Base-by-base conservation (phyloP, 2,329 filamentous ascomycete species). In the Aspergillus aculeatus region DNA sequence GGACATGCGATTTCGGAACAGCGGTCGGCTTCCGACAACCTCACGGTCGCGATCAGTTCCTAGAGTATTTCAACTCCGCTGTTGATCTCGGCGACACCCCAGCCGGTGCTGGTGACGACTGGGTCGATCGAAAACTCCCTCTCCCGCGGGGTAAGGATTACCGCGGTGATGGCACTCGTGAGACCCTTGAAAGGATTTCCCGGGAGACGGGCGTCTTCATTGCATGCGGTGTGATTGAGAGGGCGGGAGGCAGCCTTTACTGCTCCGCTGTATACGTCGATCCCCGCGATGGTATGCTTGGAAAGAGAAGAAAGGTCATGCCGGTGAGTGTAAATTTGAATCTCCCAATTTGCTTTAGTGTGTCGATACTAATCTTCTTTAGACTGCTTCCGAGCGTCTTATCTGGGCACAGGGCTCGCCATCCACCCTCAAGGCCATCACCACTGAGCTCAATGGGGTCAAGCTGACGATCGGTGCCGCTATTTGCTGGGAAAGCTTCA, bases 401-500 rank as follows among this genome's bases (percentile, higher is more conserved):
- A 85, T 96, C 60, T 97, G 93, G 93, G 92, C 90, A 0, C 91
- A 96, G 73, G 93, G 92, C 47, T 89, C 87, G 2, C 86, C 93
- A 0, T 85, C 85, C 0, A 95, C 91, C 3, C 83, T 97, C 29
- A 86, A 86, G 63, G 93, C 92, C 3, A 86, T 96, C 1, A 89
- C 86, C 26, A 92, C 92, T 1, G 85, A 82, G 24, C 92, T 97
- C 73, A 88, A 89, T 62, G 92, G 91, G 53, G 85, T 92, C 2
- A 87, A 86, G 64, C 78, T 97, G 61, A 94, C 91, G 58, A 84
- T 97, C 61, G 93, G 89, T 0, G 87, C 90, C 3, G 94, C 92
- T 3, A 96, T 98, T 66, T 96, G 93, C 81, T 97, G 93, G 93
- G 93, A 98, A 75, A 96, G 91, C 75, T 96, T 94, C 78, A 97